A percentile compares a stretch with the other conserved stretches of the same genome.
phyloP scores from a whole-genome alignment of 164 flowering plant species.

The Amborella trichopoda region DNA sequence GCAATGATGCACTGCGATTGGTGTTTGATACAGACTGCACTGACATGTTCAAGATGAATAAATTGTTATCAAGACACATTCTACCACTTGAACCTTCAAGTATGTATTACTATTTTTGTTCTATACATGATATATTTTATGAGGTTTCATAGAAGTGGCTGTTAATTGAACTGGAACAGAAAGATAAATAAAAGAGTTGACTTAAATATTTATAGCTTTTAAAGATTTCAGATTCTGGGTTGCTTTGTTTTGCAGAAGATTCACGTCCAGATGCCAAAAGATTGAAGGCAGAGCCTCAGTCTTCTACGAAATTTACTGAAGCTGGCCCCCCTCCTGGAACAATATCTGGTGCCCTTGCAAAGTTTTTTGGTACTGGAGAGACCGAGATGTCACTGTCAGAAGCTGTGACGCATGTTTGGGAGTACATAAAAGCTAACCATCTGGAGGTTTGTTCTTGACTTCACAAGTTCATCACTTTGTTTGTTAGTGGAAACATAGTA shows the following conservation, averaged over 20 bases:
- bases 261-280: conserved; percentile 40
- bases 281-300: conserved; percentile 31
- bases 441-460: conserved; percentile 47
- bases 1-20: conserved; percentile 74
- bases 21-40: conserved; percentile 92
- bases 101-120: conserved; percentile 17
- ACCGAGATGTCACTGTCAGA: conserved; percentile 66
- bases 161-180: neutral
- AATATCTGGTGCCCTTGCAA: conserved; percentile 77
- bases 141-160: neutral
- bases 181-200: neutral
- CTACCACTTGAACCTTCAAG: conserved; percentile 63
- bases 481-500: too few species aligned
- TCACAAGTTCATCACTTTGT: neutral
- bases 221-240: neutral
- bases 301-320: conserved; percentile 28
- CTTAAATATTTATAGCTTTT: neutral
- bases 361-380: conserved; percentile 57
- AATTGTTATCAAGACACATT: conserved; percentile 53
- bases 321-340: conserved; percentile 28
- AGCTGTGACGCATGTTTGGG: conserved; percentile 53
- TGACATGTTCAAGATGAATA: conserved; percentile 91
- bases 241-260: conserved; percentile 33
- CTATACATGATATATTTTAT: neutral
- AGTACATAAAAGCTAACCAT: conserved; percentile 59